Base-by-base conservation (phyloP, 345 rosid species). In the Brassica carinata region DNA sequence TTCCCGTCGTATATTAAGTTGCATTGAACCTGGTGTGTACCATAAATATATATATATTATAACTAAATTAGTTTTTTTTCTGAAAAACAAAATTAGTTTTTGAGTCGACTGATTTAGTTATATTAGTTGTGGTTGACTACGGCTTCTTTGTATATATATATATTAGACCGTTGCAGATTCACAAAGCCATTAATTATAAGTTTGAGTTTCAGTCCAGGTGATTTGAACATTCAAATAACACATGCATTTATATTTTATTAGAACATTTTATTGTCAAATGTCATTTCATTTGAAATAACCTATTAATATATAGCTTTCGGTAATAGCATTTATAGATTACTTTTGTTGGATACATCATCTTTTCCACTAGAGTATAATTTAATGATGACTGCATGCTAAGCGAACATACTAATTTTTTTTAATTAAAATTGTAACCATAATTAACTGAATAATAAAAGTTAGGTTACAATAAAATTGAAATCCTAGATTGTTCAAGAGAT, bases 51-150 rank as follows among this genome's bases (percentile, higher is more conserved):
- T 48, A 8, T 13, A 79, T 27, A 27, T 27, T 27, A 27, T 27
- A 66, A 43, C 53, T 68, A 51, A 51, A 68, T 30, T 73, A 14
- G 0, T 33, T 73, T 77, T 14, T 72, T 27, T 43, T 29, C 0
- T 23, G 26, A 1, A 29, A 29, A 66, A 43, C 55, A 74, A 53
- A 53, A 68, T 30, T 73, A 14, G 0, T 34, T 73, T 77, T 14
- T 66, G 36, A 67, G 7, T 79, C 58, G 58, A 53, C 19, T 34
- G 36, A 65, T 66, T 62, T 80, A 62, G 71, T 74, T 74, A 62
- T 74, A 34, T 80, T 68, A 62, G 58, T 62, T 19, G 66, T 45
- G 40, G 75, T 74, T 74, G 76, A 80, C 79, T 80, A 62, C 4
- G 9, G 34, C 17, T 61, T 61, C 31, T 19, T 61, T 77, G 33